Evolutionary conservation across 2,329 filamentous ascomycete species (phyloP).

Genomic region (Aureobasidium subglaciale): DNA sequence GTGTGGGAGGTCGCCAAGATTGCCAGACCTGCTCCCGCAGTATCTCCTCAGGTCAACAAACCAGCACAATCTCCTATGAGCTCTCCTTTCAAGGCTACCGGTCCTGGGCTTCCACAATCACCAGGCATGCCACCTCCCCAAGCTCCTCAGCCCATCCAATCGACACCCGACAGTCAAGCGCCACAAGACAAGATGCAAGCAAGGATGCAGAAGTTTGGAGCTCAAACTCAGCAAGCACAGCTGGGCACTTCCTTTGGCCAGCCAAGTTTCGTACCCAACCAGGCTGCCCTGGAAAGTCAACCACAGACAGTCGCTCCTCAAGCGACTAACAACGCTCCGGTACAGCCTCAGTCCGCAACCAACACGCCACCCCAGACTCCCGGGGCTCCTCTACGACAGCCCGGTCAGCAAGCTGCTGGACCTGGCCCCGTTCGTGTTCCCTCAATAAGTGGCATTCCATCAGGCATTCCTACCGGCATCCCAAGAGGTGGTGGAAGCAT

Average conservation of each 20-base stretch:
- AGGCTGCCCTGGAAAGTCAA: background rate
- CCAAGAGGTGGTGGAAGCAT: slow-evolving; percentile 21
- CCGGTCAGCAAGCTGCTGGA: slow-evolving; percentile 16
- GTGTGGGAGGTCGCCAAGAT: slow-evolving; percentile 78
- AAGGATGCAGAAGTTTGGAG: slow-evolving; percentile 24
- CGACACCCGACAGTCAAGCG: slow-evolving; percentile 3
- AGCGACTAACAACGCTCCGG: background rate
- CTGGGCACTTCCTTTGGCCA: slow-evolving; percentile 19
- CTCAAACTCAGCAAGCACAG: background rate
- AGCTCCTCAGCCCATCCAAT: background rate
- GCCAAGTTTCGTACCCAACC: slow-evolving; percentile 16
- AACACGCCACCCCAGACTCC: background rate
- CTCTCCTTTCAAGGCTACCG: slow-evolving; percentile 20
- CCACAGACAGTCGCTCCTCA: slow-evolving; percentile 18
- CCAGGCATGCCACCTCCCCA: slow-evolving; percentile 1
- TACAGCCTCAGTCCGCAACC: background rate
- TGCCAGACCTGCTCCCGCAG: slow-evolving; percentile 32
- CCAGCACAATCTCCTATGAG: slow-evolving; percentile 18
- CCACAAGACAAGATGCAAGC: slow-evolving; percentile 21
- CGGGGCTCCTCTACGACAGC: slow-evolving; percentile 12
- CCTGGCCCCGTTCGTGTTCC: slow-evolving; percentile 18
- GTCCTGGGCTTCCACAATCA: slow-evolving; percentile 8
- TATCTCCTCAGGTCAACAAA: slow-evolving; percentile 16
- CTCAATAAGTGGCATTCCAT: slow-evolving; percentile 16
- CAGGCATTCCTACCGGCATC: slow-evolving; percentile 13